Percentiles rank a stretch among this genome's conserved stretches.
These are phyloP conservation scores for Paecilomyces dactylethromorphus DNA, from an alignment of 2,329 filamentous ascomycete genomes.

Conservation along the genomic window DNA sequence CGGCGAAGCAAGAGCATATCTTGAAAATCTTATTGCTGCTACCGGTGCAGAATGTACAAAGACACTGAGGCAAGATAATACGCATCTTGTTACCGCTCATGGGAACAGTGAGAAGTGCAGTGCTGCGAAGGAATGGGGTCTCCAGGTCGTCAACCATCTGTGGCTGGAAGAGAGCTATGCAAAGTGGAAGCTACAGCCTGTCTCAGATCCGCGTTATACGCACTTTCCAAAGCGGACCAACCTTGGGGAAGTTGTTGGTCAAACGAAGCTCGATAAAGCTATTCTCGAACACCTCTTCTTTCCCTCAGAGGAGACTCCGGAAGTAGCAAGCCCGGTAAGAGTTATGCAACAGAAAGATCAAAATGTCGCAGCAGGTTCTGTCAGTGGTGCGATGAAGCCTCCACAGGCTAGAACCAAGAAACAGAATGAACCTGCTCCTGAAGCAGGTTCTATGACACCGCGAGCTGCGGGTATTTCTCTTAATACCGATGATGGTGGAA, in stretches of 20 bases:
- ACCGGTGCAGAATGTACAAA: constrained; percentile 86
- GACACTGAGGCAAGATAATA: constrained; percentile 92
- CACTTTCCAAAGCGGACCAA: constrained; percentile 88
- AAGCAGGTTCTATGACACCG: constrained; percentile 17
- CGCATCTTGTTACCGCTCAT: constrained; percentile 88
- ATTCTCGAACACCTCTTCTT: constrained; percentile 66
- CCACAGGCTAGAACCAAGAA: constrained; percentile 14
- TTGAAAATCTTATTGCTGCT: constrained; percentile 84
- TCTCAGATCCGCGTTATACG: constrained; percentile 69
- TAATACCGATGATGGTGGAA: constrained; percentile 20
- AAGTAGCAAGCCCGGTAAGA: constrained; percentile 10
- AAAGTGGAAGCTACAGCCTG: constrained; percentile 67
- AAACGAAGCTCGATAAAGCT: constrained; percentile 71
- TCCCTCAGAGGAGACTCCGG: constrained; percentile 23
- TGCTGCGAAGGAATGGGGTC: constrained; percentile 86
- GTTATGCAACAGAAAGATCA: constrained; percentile 31
- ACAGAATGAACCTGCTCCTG: constrained; percentile 10
- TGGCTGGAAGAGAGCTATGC: constrained; percentile 98
- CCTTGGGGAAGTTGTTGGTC: constrained; percentile 84
- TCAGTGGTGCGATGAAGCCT: constrained; percentile 14
- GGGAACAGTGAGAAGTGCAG: constrained; percentile 86
- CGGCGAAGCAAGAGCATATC: constrained; percentile 84
- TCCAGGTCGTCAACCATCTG: constrained; percentile 85
- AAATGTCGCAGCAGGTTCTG: constrained; percentile 18
- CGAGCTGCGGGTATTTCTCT: constrained; percentile 20